phyloP scores from a whole-genome alignment of 768 basidiomycete genomes.

The Termitomyces sp. region DNA sequence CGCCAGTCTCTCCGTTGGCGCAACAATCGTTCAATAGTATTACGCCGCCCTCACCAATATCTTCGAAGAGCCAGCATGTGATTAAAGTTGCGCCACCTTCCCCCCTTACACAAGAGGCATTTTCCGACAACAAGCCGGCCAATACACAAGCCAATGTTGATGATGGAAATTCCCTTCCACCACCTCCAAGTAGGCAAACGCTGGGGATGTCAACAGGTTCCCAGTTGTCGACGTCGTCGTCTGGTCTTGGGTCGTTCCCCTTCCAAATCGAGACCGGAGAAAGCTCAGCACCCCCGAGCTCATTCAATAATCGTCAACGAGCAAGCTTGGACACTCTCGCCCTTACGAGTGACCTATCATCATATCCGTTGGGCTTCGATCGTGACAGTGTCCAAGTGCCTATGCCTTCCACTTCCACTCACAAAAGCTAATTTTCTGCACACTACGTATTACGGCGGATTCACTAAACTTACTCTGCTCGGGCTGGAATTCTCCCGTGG shows the following conservation, averaged over 20 bases:
- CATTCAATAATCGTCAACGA: slow-evolving; percentile 53
- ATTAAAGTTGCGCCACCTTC: slow-evolving; percentile 47
- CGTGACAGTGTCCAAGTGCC: slow-evolving; percentile 36
- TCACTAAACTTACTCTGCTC: slow-evolving; percentile 7
- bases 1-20: slow-evolving; percentile 69
- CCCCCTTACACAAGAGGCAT: slow-evolving; percentile 54
- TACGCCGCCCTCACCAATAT: slow-evolving; percentile 53
- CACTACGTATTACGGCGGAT: slow-evolving; percentile 2
- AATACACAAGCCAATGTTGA: slow-evolving; percentile 14
- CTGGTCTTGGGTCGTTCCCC: slow-evolving; percentile 81
- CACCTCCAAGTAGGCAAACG: slow-evolving; percentile 59
- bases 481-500: slow-evolving; percentile 16
- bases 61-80: slow-evolving; percentile 45
- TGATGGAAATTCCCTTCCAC: slow-evolving; percentile 34
- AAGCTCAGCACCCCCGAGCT: slow-evolving; percentile 27
- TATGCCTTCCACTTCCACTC: slow-evolving; percentile 22
- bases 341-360: slow-evolving; percentile 77
- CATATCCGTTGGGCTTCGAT: slow-evolving; percentile 81
- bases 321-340: slow-evolving; percentile 86
- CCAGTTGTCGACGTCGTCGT: slow-evolving; percentile 74
- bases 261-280: slow-evolving; percentile 81
- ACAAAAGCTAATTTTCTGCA: slow-evolving; percentile 16
- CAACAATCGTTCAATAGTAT: slow-evolving; percentile 51
- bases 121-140: slow-evolving; percentile 24
- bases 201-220: slow-evolving; percentile 77